Percentiles rank a stretch among this genome's conserved stretches.
Conservation (phyloP, 768 basidiomycete species). For the Postia placenta region DNA sequence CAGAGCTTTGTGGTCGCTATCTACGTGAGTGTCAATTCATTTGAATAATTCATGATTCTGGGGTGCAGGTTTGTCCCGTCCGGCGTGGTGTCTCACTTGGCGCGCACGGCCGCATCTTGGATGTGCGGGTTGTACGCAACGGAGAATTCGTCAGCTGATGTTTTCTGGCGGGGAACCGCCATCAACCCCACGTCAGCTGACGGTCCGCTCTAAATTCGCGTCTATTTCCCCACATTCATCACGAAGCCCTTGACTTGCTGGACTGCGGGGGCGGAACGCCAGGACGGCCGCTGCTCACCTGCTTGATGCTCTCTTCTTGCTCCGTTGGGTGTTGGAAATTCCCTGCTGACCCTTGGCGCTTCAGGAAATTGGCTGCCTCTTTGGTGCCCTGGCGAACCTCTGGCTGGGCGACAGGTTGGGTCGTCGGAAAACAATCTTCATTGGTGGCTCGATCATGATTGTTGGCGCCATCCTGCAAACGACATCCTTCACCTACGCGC, state of each 20-base stretch:
- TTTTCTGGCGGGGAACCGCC: not conserved
- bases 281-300: too few relatives aligned
- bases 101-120: not conserved
- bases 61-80: not conserved
- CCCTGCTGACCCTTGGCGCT: not conserved
- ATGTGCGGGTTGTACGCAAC: not conserved
- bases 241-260: too few relatives aligned
- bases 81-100: too few relatives aligned
- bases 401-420: constrained; percentile 57
- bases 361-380: constrained; percentile 60
- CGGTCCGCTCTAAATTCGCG: not conserved
- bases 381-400: constrained; percentile 58
- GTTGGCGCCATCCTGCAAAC: constrained; percentile 57
- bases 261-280: too few relatives aligned
- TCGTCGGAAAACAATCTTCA: constrained; percentile 48
- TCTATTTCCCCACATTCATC: too few relatives aligned
- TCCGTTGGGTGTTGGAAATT: not conserved
- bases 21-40: constrained; percentile 33
- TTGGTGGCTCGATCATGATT: constrained; percentile 57
- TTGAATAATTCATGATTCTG: not conserved
- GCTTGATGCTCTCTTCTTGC: too few relatives aligned
- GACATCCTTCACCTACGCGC: constrained; percentile 50
- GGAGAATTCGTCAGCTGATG: not conserved
- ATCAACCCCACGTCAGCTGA: not conserved
- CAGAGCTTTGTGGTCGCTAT: constrained; percentile 57